phyloP scores from a whole-genome alignment of 2,329 filamentous ascomycete species.

The Fusarium tricinctum region DNA sequence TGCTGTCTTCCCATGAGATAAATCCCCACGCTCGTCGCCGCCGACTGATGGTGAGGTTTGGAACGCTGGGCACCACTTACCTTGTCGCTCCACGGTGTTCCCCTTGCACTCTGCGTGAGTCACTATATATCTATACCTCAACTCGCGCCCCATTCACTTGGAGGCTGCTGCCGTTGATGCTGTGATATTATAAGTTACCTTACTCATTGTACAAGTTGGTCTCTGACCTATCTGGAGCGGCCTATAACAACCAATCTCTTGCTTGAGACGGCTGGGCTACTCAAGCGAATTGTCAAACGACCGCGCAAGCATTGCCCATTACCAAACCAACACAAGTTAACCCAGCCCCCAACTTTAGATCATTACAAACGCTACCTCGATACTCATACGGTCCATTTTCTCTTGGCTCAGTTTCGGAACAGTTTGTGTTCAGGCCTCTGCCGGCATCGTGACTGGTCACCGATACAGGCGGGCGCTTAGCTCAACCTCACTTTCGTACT shows the following conservation, averaged over 20 bases:
- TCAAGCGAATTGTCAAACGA: constrained; percentile 40
- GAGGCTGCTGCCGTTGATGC: constrained; percentile 36
- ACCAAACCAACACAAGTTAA: constrained; percentile 11
- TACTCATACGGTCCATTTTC: constrained; percentile 13
- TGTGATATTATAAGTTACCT: constrained; percentile 27
- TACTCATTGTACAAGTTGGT: constrained; percentile 38
- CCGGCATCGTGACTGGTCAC: constrained; percentile 44
- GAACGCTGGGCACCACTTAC: constrained; percentile 47
- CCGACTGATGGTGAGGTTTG: constrained; percentile 43
- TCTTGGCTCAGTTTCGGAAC: constrained; percentile 44
- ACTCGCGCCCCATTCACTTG: constrained; percentile 49
- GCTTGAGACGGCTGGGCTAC: constrained; percentile 47
- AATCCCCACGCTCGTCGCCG: constrained; percentile 33
- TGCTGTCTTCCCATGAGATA: constrained; percentile 44
- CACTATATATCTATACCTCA: constrained; percentile 45
- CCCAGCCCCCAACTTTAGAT: constrained; percentile 19
- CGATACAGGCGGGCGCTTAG: constrained; percentile 46
- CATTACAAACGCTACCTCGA: constrained; percentile 21
- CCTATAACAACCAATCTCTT: constrained; percentile 36
- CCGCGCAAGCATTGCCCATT: constrained; percentile 29
- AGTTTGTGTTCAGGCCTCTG: constrained; percentile 27
- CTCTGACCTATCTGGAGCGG: constrained; percentile 34
- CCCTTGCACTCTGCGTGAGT: constrained; percentile 48
- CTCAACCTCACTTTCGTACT: constrained; percentile 23
- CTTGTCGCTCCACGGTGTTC: constrained; percentile 47